Evolutionary conservation across 331 rosid genomes (phyloP), one percentile per base, ranked within the genome.

Genomic region (Acacia concinna): DNA sequence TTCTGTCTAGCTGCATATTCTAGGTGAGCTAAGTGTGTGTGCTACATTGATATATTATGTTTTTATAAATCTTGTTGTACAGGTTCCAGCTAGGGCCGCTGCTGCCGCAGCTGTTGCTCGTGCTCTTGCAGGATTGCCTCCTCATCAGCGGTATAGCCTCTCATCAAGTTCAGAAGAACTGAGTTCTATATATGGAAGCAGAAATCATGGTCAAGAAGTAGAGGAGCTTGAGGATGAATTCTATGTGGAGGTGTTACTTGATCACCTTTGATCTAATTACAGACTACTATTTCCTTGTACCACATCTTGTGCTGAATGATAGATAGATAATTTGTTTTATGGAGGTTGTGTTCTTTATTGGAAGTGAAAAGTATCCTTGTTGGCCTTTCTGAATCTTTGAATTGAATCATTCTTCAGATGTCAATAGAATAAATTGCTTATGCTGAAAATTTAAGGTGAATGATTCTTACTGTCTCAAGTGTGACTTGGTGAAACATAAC

Each of bases 71-170:
- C 49, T 74, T 67, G 57, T 70, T 71, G 81, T 83, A 51, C 90
- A 96, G 99, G 99, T 96, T 87, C 99, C 99, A 0, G 92, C 98
- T 14, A 94, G 97, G 74, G 99, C 97, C 72, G 97, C 93, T 15
- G 99, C 99, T 20, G 99, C 99, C 4, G 99, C 99, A 54, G 98
- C 91, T 40, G 98, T 91, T 44, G 99, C 99, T 30, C 98, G 97
- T 81, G 99, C 96, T 74, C 92, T 96, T 71, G 98, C 99, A 8
- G 99, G 97, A 79, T 84, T 96, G 79, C 99, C 99, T 70, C 98
- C 94, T 11, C 97, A 96, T 86, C 97, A 96, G 85, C 88, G 97
- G 82, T 93, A 83, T 78, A 81, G 85, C 80, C 72, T 96, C 60
- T 85, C 98, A 67, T 91, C 99, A 78, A 96, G 98, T 87, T 96